Base-by-base conservation (phyloP, 495 filamentous ascomycete genomes). In the Xylaria palmicola region DNA sequence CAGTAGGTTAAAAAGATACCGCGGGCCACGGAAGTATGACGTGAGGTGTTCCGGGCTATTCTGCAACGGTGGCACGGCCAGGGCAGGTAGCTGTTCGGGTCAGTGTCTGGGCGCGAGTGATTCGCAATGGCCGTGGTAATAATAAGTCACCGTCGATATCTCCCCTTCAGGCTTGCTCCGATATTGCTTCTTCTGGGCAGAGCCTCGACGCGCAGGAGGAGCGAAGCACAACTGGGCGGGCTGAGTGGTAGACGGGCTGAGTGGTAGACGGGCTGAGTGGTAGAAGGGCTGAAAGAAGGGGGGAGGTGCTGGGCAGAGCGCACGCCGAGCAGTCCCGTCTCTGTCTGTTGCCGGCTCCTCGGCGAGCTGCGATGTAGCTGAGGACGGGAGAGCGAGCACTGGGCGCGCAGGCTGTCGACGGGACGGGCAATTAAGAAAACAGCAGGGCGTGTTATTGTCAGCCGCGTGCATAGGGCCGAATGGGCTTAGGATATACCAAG, bases 381-480 rank as follows among this genome's bases (percentile, higher is more conserved):
- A 17, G 2, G 36, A 32, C 24, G 37, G 27, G 37, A 26, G n/a
- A 12, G 10, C 51, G 32, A 17, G 49, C 6, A 19, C 12, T 8
- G 10, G 17, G 41, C 50, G 17, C 20, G 51, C 22, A 7, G 22
- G 27, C 44, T 8, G 50, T 19, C 44, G 44, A 29, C 55, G 20
- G 50, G 45, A 39, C 6, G 30, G 24, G 44, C 45, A 41, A 41
- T 50, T 51, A 50, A 22, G 5, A 54, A 24, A 15, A 53, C 49
- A 43, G 45, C 37, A 47, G 24, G 17, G 40, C 59, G 49, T 53
- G 37, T 40, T 27, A 12, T 34, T 20, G 40, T 47, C 29, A 61
- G 50, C 39, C 49, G 59, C 50, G 50, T 55, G 50, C 59, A 44
- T 54, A 61, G 59, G 59, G 50, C 59, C 59, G 49, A 60, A 61